phyloP scores from a whole-genome alignment of 2,329 filamentous ascomycete species.

The Alternaria gaisen region DNA sequence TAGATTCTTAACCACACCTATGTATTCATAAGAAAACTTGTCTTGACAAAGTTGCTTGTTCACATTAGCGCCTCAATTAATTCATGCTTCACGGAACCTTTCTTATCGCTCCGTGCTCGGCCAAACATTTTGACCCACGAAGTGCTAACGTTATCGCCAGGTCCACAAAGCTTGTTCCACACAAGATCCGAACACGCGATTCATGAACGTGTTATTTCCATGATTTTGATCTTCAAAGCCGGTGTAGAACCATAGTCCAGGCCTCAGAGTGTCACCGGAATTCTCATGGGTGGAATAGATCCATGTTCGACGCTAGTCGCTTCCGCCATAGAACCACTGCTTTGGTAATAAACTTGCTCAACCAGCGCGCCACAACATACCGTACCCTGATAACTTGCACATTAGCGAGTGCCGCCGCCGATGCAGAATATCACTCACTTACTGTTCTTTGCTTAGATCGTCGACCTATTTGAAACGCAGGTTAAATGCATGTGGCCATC shows the following conservation, averaged over 20 bases:
- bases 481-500: constrained; percentile 19
- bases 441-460: constrained; percentile 26
- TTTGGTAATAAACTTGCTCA: constrained; percentile 47
- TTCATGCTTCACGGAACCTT: neutral
- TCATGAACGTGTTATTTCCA: constrained; percentile 7
- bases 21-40: neutral
- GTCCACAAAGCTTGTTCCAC: neutral
- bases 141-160: neutral
- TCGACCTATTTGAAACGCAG: constrained; percentile 17
- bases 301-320: constrained; percentile 30
- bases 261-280: constrained; percentile 12
- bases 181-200: neutral
- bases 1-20: neutral
- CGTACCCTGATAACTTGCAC: constrained; percentile 16
- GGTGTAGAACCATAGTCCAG: neutral
- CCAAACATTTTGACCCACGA: neutral
- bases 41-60: neutral
- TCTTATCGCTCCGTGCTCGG: neutral
- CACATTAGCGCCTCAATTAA: neutral
- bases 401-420: constrained; percentile 28
- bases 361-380: constrained; percentile 13
- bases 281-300: constrained; percentile 15
- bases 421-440: constrained; percentile 34
- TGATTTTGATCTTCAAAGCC: neutral
- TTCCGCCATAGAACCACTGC: constrained; percentile 22